phyloP scores from a whole-genome alignment of 2,329 filamentous ascomycete genomes.

The Aspergillus sp. region DNA sequence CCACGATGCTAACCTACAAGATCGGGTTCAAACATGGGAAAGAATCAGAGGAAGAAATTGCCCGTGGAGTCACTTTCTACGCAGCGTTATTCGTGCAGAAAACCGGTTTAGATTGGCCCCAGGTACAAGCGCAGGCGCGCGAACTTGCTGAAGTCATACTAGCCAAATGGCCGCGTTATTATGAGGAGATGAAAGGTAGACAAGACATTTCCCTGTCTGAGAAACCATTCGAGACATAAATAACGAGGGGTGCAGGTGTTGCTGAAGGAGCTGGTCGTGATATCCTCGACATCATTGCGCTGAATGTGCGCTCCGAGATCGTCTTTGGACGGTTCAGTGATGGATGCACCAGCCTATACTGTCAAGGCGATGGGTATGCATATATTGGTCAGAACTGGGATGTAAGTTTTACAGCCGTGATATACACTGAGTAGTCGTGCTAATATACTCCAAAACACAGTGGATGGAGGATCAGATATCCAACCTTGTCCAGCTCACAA shows the following conservation, averaged over 20 bases:
- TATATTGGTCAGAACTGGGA: conserved; percentile 1
- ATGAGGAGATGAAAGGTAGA: not conserved
- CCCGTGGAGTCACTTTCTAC: not conserved
- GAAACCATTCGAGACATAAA: not conserved
- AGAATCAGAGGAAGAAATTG: not conserved
- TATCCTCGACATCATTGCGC: not conserved
- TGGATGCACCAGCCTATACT: not conserved
- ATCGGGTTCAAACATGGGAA: not conserved
- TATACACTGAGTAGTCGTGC: not conserved
- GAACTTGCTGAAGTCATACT: not conserved
- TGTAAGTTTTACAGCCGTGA: not conserved
- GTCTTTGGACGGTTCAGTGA: conserved; percentile 3
- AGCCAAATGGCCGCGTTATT: not conserved
- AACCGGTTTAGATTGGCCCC: not conserved
- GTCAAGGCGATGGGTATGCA: not conserved
- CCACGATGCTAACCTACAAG: not conserved
- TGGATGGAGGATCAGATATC: not conserved
- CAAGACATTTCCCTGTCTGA: not conserved
- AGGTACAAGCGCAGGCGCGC: not conserved
- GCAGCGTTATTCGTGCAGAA: not conserved
- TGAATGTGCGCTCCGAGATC: conserved; percentile 2
- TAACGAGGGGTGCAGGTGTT: not conserved
- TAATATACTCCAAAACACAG: not conserved
- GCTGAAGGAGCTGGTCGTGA: not conserved
- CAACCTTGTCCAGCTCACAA: not conserved